Conservation (phyloP, 257 asterid genomes). For the Nemophila menziesii region DNA sequence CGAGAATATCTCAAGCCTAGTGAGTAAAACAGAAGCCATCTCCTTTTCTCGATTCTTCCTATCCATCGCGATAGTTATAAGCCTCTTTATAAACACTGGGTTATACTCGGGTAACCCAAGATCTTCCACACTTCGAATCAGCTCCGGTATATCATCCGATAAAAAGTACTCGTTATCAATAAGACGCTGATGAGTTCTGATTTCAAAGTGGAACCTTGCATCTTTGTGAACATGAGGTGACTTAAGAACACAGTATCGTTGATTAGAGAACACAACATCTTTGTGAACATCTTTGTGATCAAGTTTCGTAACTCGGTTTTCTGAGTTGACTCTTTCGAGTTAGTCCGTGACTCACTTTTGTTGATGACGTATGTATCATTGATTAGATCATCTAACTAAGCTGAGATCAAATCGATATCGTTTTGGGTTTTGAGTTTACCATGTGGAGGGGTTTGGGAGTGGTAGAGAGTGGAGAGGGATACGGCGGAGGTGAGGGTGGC, state of each 20-base stretch:
- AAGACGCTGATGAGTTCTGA: conserved; percentile 89
- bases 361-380: no score
- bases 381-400: no score
- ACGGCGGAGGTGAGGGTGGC: no score
- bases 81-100: conserved; percentile 76
- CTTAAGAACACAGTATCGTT: conserved; percentile 89
- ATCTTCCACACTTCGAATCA: conserved; percentile 80
- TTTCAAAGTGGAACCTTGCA: conserved; percentile 93
- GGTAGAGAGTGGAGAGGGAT: no score
- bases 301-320: no score
- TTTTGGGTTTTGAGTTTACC: no score
- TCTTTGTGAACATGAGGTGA: conserved; percentile 98
- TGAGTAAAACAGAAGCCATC: conserved; percentile 89
- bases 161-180: conserved; percentile 90
- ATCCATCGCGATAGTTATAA: conserved; percentile 85
- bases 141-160: conserved; percentile 92
- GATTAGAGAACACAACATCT: no score
- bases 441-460: no score
- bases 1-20: conserved; percentile 80
- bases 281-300: no score
- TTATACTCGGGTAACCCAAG: conserved; percentile 55
- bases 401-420: no score
- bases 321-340: no score
- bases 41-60: conserved; percentile 89
- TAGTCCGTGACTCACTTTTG: no score